Evolutionary conservation across 2,329 filamentous ascomycete species (phyloP).

Genomic region (Raffaelea ambrosiae): DNA sequence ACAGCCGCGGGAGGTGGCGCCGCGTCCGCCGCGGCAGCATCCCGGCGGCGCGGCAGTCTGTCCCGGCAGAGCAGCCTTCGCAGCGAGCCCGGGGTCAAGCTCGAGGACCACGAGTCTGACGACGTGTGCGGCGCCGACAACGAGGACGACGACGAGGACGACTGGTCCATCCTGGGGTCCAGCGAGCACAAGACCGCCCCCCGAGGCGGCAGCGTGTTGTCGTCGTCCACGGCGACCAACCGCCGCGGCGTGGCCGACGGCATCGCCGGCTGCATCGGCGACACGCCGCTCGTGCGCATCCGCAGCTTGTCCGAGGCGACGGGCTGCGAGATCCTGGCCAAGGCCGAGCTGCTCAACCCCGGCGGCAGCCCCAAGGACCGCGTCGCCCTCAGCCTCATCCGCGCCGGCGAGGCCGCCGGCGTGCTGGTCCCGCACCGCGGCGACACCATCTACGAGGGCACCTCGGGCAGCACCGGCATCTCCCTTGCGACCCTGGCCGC

Average conservation of each 20-base stretch:
- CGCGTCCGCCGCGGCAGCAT: not conserved
- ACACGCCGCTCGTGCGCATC: constrained; percentile 83
- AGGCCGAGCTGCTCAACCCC: constrained; percentile 94
- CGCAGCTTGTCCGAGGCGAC: constrained; percentile 79
- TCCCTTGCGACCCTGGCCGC: constrained; percentile 83
- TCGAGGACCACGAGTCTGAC: constrained; percentile 46
- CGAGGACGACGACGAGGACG: constrained; percentile 4
- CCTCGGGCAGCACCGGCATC: constrained; percentile 92
- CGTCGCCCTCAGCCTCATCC: constrained; percentile 85
- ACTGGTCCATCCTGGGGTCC: constrained; percentile 11
- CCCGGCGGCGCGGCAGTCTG: not conserved
- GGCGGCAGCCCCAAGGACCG: constrained; percentile 92
- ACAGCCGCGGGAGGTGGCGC: not conserved
- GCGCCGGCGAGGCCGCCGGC: constrained; percentile 68
- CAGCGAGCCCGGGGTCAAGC: constrained; percentile 41
- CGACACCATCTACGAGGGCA: constrained; percentile 96
- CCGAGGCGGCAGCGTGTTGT: too few relatives aligned
- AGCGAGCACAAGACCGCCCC: not conserved
- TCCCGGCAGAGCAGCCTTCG: constrained; percentile 13
- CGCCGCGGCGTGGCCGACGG: constrained; percentile 54
- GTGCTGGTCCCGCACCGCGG: constrained; percentile 70
- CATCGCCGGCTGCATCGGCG: constrained; percentile 85
- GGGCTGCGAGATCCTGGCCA: constrained; percentile 81
- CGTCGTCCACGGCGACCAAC: too few relatives aligned
- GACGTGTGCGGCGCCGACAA: constrained; percentile 15